Percentiles rank a stretch among this genome's conserved stretches.
phyloP scores from a whole-genome alignment of 2,329 filamentous ascomycete genomes.

The Alternaria gaisen region DNA sequence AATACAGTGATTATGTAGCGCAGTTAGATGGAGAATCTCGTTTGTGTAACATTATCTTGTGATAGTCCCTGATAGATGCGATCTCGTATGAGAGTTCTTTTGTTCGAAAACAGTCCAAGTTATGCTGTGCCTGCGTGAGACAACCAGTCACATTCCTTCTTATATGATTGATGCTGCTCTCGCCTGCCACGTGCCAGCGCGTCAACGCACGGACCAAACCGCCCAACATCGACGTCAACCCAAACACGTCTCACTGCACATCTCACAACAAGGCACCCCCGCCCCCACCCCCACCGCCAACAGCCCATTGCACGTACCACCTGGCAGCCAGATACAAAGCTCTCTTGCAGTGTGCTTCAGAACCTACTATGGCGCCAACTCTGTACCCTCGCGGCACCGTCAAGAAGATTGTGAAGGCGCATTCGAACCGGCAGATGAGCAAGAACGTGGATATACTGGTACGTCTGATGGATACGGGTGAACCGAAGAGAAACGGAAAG shows the following conservation, averaged over 20 bases:
- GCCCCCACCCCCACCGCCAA: background rate
- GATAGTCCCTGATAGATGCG: slow-evolving; percentile 53
- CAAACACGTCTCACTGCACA: background rate
- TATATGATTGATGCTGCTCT: background rate
- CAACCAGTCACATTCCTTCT: background rate
- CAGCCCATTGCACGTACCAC: background rate
- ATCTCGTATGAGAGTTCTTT: slow-evolving; percentile 48
- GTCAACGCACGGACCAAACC: slow-evolving; percentile 3
- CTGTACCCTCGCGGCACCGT: slow-evolving; percentile 84
- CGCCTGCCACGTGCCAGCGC: slow-evolving; percentile 17
- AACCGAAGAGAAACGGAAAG: background rate
- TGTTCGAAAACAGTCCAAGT: slow-evolving; percentile 23
- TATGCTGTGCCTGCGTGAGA: background rate
- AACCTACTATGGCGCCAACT: slow-evolving; percentile 64
- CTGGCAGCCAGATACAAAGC: accelerated
- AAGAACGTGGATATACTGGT: slow-evolving; percentile 89
- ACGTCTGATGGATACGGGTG: slow-evolving; percentile 34
- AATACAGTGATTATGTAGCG: slow-evolving; percentile 54
- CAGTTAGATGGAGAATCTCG: slow-evolving; percentile 42
- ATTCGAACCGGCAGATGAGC: slow-evolving; percentile 79
- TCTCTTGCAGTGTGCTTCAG: background rate
- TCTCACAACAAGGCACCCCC: background rate
- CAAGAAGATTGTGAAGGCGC: slow-evolving; percentile 90
- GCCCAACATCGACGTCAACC: slow-evolving; percentile 7
- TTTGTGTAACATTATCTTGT: slow-evolving; percentile 54